A percentile compares a stretch with the other conserved stretches of the same genome.
Conservation (phyloP, 2,329 filamentous ascomycete genomes). For the Fusarium verticillioides region DNA sequence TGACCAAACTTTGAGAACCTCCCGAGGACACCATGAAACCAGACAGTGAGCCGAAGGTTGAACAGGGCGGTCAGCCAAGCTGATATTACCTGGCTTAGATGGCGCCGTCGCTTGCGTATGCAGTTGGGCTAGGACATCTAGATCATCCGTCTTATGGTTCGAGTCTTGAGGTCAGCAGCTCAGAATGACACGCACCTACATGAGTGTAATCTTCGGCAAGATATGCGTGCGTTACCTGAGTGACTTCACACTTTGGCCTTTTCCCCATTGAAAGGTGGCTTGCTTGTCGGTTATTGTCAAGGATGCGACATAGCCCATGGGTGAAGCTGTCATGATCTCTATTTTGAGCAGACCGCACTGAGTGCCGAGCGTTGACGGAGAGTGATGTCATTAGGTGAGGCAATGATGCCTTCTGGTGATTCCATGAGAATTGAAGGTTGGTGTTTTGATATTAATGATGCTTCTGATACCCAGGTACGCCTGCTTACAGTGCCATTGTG, state of each 20-base stretch:
- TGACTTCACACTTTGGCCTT: not conserved
- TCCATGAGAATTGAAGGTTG: not conserved
- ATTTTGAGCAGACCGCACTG: not conserved
- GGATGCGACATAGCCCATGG: not conserved
- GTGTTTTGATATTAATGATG: not conserved
- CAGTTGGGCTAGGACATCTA: conserved; percentile 28
- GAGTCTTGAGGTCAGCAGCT: conserved; percentile 33
- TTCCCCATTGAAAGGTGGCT: not conserved
- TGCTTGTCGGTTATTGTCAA: conserved; percentile 3
- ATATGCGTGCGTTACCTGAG: conserved; percentile 1
- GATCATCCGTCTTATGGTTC: conserved; percentile 37
- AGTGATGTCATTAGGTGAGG: not conserved
- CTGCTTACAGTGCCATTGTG: not conserved
- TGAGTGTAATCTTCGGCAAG: conserved; percentile 15
- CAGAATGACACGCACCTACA: conserved; percentile 23
- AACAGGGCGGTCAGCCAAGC: conserved; percentile 36
- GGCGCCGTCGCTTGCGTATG: conserved; percentile 30
- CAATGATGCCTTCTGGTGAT: not conserved
- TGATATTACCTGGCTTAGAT: conserved; percentile 30
- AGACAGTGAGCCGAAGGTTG: not conserved
- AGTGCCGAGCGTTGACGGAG: conserved; percentile 1
- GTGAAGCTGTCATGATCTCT: conserved; percentile 16
- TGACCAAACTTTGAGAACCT: conserved; percentile 1
- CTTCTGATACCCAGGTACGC: not conserved
- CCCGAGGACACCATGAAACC: conserved; percentile 1